phyloP scores from a whole-genome alignment of 2,329 filamentous ascomycete genomes.

The Incumbomyces delicatus region DNA sequence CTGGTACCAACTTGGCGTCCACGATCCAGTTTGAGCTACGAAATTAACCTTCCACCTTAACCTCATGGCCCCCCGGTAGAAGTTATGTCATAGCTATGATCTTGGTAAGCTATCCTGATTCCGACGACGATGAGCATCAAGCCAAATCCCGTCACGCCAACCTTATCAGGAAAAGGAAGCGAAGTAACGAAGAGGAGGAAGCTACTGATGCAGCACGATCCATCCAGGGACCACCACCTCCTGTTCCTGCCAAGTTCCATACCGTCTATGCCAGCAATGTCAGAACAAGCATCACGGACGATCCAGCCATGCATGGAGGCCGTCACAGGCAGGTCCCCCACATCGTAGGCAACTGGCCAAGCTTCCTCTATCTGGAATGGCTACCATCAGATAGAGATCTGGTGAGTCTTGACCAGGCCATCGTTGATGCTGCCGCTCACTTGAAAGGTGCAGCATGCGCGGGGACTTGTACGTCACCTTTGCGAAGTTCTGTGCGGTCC shows the following conservation, averaged over 20 bases:
- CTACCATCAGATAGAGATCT: constrained; percentile 33
- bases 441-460: background rate
- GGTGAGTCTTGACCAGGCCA: constrained; percentile 23
- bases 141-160: background rate
- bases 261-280: constrained; percentile 80
- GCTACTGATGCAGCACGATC: background rate
- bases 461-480: background rate
- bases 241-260: constrained; percentile 67
- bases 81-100: constrained; percentile 36
- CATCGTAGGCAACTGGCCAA: constrained; percentile 82
- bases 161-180: background rate
- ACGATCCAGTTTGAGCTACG: no score
- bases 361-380: constrained; percentile 91
- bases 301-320: constrained; percentile 76
- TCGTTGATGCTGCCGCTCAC: constrained; percentile 13
- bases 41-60: no score
- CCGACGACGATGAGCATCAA: constrained; percentile 9
- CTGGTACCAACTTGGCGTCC: background rate
- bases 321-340: constrained; percentile 75
- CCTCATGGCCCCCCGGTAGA: background rate
- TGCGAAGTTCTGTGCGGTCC: constrained; percentile 59
- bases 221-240: background rate
- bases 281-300: constrained; percentile 66
- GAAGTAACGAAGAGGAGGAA: background rate
- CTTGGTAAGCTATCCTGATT: constrained; percentile 55